Evolutionary conservation across 352 stramenopile species (phyloP).

Genomic region (Pythium myriotylum): DNA sequence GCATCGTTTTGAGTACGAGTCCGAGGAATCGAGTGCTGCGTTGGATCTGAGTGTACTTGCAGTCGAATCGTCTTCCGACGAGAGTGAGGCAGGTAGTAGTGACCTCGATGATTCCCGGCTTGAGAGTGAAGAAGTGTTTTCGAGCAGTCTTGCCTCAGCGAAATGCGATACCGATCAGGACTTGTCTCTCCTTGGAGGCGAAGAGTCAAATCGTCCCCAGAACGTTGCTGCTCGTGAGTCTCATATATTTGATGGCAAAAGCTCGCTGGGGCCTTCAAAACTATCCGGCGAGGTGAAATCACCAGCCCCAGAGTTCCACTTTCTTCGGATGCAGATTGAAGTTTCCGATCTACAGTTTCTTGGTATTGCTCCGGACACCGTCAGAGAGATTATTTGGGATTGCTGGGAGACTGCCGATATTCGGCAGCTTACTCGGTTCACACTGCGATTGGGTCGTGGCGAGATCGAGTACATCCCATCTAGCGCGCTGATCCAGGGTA

Average conservation of each 20-base stretch:
- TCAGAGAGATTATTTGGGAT: conserved; percentile 37
- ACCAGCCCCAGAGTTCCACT: conserved; percentile 12
- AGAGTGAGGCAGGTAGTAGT: neutral
- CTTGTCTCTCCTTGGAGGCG: too few relatives aligned
- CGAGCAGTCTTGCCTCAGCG: neutral
- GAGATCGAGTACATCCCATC: conserved; percentile 19
- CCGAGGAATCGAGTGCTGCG: conserved; percentile 10
- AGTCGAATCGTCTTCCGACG: neutral
- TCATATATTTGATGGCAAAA: neutral
- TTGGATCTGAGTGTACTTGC: neutral
- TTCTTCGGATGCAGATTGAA: conserved; percentile 51
- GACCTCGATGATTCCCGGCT: neutral
- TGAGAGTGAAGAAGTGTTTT: neutral
- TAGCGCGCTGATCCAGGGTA: conserved; percentile 10
- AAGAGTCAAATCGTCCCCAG: neutral
- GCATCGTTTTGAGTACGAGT: conserved; percentile 10
- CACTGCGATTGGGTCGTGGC: conserved; percentile 24
- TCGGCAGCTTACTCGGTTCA: conserved; percentile 42
- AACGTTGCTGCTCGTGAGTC: neutral
- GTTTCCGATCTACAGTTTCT: conserved; percentile 45
- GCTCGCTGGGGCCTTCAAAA: neutral
- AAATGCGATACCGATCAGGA: neutral
- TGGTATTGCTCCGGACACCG: conserved; percentile 26
- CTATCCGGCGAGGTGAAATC: neutral
- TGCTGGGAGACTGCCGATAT: conserved; percentile 53